Conservation (phyloP, 257 asterid species). For the Scutellaria barbata region DNA sequence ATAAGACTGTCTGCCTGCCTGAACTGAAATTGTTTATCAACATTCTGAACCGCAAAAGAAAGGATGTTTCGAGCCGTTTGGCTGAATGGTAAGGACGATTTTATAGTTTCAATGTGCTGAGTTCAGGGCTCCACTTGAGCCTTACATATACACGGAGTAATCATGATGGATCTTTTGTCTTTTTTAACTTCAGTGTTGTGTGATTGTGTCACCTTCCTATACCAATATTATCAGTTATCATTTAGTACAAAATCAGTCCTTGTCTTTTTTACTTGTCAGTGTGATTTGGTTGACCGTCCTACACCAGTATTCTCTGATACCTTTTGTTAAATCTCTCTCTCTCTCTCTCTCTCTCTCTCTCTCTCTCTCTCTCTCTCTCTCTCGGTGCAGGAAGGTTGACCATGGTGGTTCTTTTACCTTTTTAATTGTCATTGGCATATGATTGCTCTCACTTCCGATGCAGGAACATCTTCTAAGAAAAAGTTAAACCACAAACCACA, state of each 20-base stretch:
- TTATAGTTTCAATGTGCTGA: slow-evolving; percentile 5
- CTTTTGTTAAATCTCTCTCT: background rate
- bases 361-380: background rate
- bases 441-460: background rate
- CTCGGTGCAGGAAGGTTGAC: background rate
- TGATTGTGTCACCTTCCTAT: background rate
- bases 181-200: slow-evolving; percentile 9
- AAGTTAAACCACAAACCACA: slow-evolving; percentile 6
- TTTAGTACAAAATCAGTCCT: too few relatives aligned
- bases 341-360: background rate
- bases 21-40: slow-evolving; percentile 61
- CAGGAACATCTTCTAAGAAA: background rate
- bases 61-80: slow-evolving; percentile 59
- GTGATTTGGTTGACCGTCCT: background rate
- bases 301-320: background rate
- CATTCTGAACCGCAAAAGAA: slow-evolving; percentile 68
- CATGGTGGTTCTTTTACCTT: background rate
- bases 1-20: slow-evolving; percentile 49
- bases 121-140: slow-evolving; percentile 8
- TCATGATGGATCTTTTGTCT: slow-evolving; percentile 19
- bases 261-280: too few relatives aligned
- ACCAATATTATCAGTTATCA: background rate
- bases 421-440: background rate
- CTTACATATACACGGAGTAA: background rate
- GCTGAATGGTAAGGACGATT: slow-evolving; percentile 69